Base-by-base conservation (phyloP, 176 grass and related monocot species). In the Triticum urartu region DNA sequence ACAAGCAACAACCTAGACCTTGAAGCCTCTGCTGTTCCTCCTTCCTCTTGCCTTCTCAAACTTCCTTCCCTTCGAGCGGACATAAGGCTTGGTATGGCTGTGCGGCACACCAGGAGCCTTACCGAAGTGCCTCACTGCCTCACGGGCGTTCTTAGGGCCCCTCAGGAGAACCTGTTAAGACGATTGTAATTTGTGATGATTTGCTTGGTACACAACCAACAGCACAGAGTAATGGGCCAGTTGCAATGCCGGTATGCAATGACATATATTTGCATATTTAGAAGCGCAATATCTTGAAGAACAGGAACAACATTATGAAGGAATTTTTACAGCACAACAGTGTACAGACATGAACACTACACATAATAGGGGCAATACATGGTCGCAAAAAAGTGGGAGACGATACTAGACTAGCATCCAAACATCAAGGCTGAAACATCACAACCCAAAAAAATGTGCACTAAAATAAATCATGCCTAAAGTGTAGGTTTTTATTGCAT, bases 1-100 rank as follows among this genome's bases (percentile, higher is more conserved):
- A 79, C 8, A 22, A 40, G 18, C 25, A 6, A 59, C 15, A 87
- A 45, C 75, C 60, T 87, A 91, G 39, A 92, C 90, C 87, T 92
- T 92, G 42, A 95, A 95, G 72, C 93, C 93, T 65, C 80, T 92
- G 88, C 91, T 95, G 88, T 95, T 95, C 84, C 93, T 93, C 78
- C 83, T 85, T 26, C 93, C 93, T 84, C 91, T 88, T 30, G 93
- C 93, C 86, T 83, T 93, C 91, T 95, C 93, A 89, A 95, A 93
- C 56, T 95, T 95, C 86, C 93, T 95, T 60, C 93, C 93, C 89
- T 95, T 95, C 0, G 93, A 80, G 63, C 91, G 84, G 38, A 91
- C 86, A 1, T 95, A n/a, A n/a, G n/a, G n/a, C n/a, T n/a, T n/a
- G n/a, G n/a, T n/a, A n/a, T n/a, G n/a, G n/a, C n/a, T n/a, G n/a